These are phyloP conservation scores for Escovopsis sp. DNA, from an alignment of 2,329 filamentous ascomycete species.

Conservation along the genomic window DNA sequence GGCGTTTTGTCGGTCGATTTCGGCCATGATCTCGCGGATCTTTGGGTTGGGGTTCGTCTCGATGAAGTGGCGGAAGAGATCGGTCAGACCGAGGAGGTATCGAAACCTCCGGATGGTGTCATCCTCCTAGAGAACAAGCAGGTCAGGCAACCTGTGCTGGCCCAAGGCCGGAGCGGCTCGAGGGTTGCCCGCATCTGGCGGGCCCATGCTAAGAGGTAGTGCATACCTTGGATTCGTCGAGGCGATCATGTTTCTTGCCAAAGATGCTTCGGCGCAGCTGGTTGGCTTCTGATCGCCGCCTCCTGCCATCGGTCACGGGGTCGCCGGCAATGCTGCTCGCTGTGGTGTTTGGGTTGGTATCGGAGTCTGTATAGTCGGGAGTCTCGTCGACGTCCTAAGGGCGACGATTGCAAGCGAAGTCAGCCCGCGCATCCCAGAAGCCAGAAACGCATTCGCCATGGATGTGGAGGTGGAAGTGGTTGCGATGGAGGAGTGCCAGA, in stretches of 20 bases:
- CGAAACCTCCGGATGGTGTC: constrained; percentile 89
- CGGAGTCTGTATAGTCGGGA: constrained; percentile 51
- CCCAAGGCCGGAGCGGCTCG: neutral
- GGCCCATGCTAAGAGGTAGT: constrained; percentile 1
- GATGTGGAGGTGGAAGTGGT: too few species aligned
- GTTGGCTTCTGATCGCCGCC: constrained; percentile 72
- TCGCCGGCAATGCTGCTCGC: constrained; percentile 83
- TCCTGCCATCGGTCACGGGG: constrained; percentile 58
- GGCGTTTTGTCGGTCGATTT: constrained; percentile 87
- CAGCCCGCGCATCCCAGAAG: too few species aligned
- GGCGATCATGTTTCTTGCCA: constrained; percentile 82
- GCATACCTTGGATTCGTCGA: constrained; percentile 81
- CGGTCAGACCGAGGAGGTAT: constrained; percentile 86
- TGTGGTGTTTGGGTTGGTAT: constrained; percentile 53
- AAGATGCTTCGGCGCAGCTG: constrained; percentile 85
- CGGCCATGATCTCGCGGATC: constrained; percentile 82
- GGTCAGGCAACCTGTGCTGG: neutral
- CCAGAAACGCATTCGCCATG: too few species aligned
- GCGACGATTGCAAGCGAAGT: neutral
- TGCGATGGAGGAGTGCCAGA: constrained; percentile 2
- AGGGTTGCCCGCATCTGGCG: neutral
- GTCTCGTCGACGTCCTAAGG: constrained; percentile 49
- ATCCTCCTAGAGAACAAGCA: constrained; percentile 60
- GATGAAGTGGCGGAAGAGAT: constrained; percentile 97
- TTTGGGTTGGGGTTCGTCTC: constrained; percentile 92